Conservation (phyloP, 139 green algal genomes). For the Mesotaenium endlicherianum region DNA sequence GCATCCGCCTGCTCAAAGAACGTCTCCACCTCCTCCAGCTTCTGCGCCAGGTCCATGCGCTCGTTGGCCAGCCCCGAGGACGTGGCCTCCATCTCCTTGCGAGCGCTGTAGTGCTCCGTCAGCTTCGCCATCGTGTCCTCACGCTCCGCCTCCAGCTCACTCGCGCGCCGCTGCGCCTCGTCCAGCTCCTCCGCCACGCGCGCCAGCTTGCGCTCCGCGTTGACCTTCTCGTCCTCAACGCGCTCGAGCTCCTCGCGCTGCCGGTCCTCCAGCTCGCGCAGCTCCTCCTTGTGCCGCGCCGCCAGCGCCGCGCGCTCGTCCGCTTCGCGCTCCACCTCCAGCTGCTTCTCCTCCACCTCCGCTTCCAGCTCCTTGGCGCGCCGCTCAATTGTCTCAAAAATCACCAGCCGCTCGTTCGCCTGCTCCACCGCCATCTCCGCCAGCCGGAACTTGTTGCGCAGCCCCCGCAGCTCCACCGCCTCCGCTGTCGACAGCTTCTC, state of each 20-base stretch:
- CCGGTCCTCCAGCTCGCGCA: background rate
- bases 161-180: too few species aligned
- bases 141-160: background rate
- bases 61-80: background rate
- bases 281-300: background rate
- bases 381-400: constrained; percentile 27
- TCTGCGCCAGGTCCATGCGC: background rate
- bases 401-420: constrained; percentile 7
- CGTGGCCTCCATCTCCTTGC: constrained; percentile 4
- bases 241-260: constrained; percentile 2
- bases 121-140: background rate
- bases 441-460: constrained; percentile 17
- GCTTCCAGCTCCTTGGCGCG: constrained; percentile 4
- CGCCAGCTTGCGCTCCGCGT: background rate
- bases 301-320: background rate
- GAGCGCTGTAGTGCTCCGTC: background rate
- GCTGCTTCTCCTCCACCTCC: constrained; percentile 6
- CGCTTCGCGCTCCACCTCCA: background rate
- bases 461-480: too few species aligned
- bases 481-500: too few species aligned
- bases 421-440: constrained; percentile 27
- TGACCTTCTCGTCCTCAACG: background rate
- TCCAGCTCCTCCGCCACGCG: background rate
- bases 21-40: background rate
- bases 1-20: background rate